phyloP scores from a whole-genome alignment of 495 filamentous ascomycete species.

The Podospora fimiseda region DNA sequence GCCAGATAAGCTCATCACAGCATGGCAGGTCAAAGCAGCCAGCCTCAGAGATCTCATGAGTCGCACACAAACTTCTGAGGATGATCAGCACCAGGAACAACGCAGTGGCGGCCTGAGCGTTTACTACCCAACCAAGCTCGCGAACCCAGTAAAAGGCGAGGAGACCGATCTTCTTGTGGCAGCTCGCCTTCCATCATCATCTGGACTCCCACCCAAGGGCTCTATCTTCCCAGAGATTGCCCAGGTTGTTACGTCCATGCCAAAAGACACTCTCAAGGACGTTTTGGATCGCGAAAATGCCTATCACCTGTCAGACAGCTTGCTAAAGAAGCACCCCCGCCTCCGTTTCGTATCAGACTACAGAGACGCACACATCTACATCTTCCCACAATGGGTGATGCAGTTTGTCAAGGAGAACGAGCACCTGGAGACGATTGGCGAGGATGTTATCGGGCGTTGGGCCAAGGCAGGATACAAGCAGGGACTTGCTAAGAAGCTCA shows the following conservation, averaged over 20 bases:
- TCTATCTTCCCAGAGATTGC: constrained; percentile 60
- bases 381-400: constrained; percentile 87
- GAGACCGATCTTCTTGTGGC: constrained; percentile 85
- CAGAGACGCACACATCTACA: constrained; percentile 85
- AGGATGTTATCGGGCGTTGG: constrained; percentile 93
- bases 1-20: constrained; percentile 70
- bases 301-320: constrained; percentile 62
- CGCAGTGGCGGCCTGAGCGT: constrained; percentile 71
- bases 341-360: constrained; percentile 71
- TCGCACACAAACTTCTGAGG: too few relatives aligned
- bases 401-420: constrained; percentile 74
- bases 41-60: constrained; percentile 48
- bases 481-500: constrained; percentile 69
- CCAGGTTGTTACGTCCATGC: constrained; percentile 63
- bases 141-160: constrained; percentile 72
- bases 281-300: constrained; percentile 63
- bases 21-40: constrained; percentile 84
- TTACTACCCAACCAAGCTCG: constrained; percentile 81
- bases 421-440: constrained; percentile 74
- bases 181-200: constrained; percentile 51
- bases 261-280: constrained; percentile 81
- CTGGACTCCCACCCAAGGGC: constrained; percentile 50
- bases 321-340: constrained; percentile 65
- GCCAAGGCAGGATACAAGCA: constrained; percentile 88
- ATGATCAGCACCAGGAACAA: constrained; percentile 30